Base-by-base conservation (phyloP, 2,329 filamentous ascomycete genomes). In the Verticillium nonalfalfae region DNA sequence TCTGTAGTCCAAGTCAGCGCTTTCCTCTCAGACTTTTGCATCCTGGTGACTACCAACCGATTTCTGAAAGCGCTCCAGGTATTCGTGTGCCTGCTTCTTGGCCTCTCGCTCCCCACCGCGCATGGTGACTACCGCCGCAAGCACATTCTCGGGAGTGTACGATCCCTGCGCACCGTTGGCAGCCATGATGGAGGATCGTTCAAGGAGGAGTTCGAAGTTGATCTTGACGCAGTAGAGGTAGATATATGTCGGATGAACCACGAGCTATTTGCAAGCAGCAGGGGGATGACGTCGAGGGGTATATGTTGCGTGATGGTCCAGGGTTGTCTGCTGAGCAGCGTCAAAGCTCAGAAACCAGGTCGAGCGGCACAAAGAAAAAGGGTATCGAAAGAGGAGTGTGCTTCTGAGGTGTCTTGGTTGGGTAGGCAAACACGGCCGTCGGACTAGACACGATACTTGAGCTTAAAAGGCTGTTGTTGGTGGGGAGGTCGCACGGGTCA, bases 1-100 rank as follows among this genome's bases (percentile, higher is more conserved):
- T 83, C 92, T 97, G 73, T 60, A 66, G n/a, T 50, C n/a, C 31
- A 56, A 34, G 18, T 56, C 54, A 56, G 54, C 45, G 18, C 10
- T 10, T 52, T 11, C 18, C 45, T 52, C n/a, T 18, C 4, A n/a
- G 4, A 52, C 21, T 13, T 4, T 5, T 18, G n/a, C 18, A 52
- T 52, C 18, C 15, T 21, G 15, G 18, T 52, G 45, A 18, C 5
- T 9, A 13, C 54, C 33, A 35, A 97, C 94, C 75, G 95, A 98
- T 86, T 99, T 99, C 84, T 99, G 95, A 78, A 98, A 99, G 69
- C 87, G 88, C 78, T 96, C 91, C 63, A 99, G 83, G 74, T 89
- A 99, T 73, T 94, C 88, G 73, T 97, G 93, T 63, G 92, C 93
- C 75, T 93, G 90, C 74, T 90, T 89, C 81, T 98, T 98, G 72